These are phyloP conservation scores for Jacaranda copaia DNA, from an alignment of 257 asterid species.

Conservation along the genomic window DNA sequence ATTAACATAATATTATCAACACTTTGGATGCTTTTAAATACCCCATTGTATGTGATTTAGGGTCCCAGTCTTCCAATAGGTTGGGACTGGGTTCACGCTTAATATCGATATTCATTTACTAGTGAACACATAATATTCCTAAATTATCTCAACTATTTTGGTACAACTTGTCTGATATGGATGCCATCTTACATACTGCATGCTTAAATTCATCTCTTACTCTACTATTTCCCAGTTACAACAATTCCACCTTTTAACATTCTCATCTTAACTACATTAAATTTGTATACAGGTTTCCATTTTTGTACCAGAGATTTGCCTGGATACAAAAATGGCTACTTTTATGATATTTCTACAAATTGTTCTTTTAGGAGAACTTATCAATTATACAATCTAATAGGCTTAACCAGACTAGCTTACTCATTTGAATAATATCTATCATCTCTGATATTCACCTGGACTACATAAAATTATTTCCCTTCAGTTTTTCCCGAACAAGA, in stretches of 20 bases:
- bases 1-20: neutral
- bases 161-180: neutral
- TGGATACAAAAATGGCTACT: neutral
- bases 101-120: neutral
- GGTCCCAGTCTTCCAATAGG: too few relatives aligned
- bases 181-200: neutral
- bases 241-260: neutral
- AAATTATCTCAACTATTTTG: neutral
- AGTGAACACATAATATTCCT: neutral
- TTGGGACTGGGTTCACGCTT: neutral
- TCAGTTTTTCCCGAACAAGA: too few relatives aligned
- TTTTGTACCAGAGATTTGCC: neutral
- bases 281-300: neutral
- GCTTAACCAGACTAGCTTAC: neutral
- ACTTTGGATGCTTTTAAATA: neutral
- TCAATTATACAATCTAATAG: neutral
- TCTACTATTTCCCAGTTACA: neutral
- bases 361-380: neutral
- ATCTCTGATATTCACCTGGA: neutral
- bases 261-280: neutral
- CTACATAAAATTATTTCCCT: too few relatives aligned
- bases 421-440: neutral
- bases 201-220: neutral
- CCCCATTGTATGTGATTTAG: neutral
- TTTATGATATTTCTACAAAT: neutral